Conservation (phyloP, 2,329 filamentous ascomycete species). For the Aureobasidium zeae region DNA sequence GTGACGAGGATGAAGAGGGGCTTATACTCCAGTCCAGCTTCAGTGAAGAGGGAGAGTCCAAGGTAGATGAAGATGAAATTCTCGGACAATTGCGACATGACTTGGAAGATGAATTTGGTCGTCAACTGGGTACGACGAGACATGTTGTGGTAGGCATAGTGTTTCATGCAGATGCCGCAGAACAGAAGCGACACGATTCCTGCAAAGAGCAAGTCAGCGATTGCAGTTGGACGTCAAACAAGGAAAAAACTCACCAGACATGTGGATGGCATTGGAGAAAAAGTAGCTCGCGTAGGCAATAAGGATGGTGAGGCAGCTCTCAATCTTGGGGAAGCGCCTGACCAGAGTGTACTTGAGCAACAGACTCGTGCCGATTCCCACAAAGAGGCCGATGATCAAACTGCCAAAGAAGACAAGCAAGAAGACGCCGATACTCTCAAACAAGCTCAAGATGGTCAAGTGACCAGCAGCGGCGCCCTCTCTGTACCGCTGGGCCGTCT, state of each 20-base stretch:
- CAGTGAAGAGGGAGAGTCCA: constrained; percentile 87
- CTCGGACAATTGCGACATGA: constrained; percentile 88
- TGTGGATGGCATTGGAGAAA: constrained; percentile 88
- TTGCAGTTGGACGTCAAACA: neutral
- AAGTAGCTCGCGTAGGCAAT: constrained; percentile 97
- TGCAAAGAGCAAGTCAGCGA: constrained; percentile 31
- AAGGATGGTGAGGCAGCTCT: constrained; percentile 87
- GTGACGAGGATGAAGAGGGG: constrained; percentile 92
- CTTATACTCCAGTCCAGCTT: constrained; percentile 79
- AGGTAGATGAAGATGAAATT: constrained; percentile 99
- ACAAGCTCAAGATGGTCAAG: constrained; percentile 69
- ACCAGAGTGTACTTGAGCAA: constrained; percentile 92
- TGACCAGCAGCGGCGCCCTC: constrained; percentile 59
- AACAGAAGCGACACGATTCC: constrained; percentile 94
- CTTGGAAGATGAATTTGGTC: constrained; percentile 94
- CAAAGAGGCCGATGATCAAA: constrained; percentile 74
- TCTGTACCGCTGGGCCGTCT: constrained; percentile 90
- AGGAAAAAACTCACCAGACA: constrained; percentile 66
- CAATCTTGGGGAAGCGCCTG: constrained; percentile 85
- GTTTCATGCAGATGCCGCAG: constrained; percentile 95
- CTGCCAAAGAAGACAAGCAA: constrained; percentile 93
- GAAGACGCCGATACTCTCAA: constrained; percentile 90
- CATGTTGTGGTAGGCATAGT: constrained; percentile 99
- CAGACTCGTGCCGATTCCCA: constrained; percentile 80
- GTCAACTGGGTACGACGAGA: constrained; percentile 92